These are phyloP conservation scores for Citrus inodora DNA, from an alignment of 345 rosid genomes.

Conservation along the genomic window DNA sequence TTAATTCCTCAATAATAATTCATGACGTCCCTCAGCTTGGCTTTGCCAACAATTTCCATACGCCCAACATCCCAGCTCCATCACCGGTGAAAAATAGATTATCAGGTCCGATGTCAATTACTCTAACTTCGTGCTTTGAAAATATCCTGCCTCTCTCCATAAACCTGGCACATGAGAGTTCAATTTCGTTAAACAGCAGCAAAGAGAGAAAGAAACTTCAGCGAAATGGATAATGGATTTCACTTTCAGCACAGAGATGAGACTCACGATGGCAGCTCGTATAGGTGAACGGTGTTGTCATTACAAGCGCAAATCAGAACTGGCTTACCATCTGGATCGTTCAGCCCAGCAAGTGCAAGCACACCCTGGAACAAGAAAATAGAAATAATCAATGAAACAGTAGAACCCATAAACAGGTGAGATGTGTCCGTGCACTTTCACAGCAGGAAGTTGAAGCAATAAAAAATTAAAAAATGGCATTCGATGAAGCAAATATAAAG, in stretches of 20 bases:
- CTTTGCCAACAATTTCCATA: constrained; percentile 29
- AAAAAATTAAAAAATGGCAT: neutral
- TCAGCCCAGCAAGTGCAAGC: constrained; percentile 34
- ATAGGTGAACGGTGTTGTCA: constrained; percentile 33
- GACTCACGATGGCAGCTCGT: constrained; percentile 49
- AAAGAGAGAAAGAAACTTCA: neutral
- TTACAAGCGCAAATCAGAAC: constrained; percentile 39
- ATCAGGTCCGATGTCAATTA: constrained; percentile 34
- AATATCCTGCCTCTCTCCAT: constrained; percentile 49
- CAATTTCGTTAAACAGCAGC: too few species aligned
- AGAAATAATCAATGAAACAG: neutral
- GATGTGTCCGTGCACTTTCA: neutral
- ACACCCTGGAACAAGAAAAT: constrained; percentile 30
- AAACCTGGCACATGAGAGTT: constrained; percentile 23
- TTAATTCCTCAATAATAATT: neutral
- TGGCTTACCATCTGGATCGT: constrained; percentile 41
- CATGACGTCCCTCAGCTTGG: neutral
- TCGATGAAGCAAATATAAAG: neutral
- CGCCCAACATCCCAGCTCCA: constrained; percentile 32
- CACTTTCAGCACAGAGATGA: neutral
- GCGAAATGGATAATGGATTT: neutral
- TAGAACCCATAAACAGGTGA: neutral
- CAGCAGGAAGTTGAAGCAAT: neutral
- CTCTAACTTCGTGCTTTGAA: constrained; percentile 29
- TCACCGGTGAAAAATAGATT: constrained; percentile 54